Base-by-base conservation (phyloP, 1,139 yeast genomes). In the Yamadazyma kanchanaburiensis region DNA sequence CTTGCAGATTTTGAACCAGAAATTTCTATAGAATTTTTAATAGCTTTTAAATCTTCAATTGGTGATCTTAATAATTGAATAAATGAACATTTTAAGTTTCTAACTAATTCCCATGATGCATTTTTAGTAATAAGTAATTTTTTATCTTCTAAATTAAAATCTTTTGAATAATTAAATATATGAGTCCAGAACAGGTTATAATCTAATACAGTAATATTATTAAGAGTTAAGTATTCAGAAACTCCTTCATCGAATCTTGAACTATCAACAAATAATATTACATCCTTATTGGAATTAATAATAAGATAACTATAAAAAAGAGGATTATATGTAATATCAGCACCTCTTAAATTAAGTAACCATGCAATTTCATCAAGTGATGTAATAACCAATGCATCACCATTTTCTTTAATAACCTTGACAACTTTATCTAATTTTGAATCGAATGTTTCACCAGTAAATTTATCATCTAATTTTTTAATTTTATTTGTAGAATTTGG, bases 321-420 rank as follows among this genome's bases (percentile, higher is more conserved):
- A 2, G 99, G 98, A 52, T 89, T 91, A 58, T 67, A 94, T 23
- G 79, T 83, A 41, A 91, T 86, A 37, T 60, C 65, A 22, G 73
- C 65, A 12, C 97, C 97, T 46, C 97, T 74, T 42, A 91, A 65
- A 50, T 91, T 91, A 51, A 88, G 73, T 34, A 88, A 60, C 97
- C 96, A 89, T 6, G 96, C 95, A 38, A 89, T 74, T 50, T 91
- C 96, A 59, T 91, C 98, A 29, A 55, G 48, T 0, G 95, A 84
- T 25, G 81, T 70, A 6, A 87, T 66, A 5, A 85, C 74, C 40
- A 86, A 40, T 35, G 70, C 64, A 40, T 53, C 46, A 36, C 60
- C 72, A 34, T 64, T 58, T 17, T 64, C 55, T 21, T 60, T 59
- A 29, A 77, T 57, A n/a, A 51, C 48, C n/a, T 55, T 49, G 21